These are phyloP conservation scores for Raffaelea ambrosiae DNA, from an alignment of 2,329 filamentous ascomycete genomes.

Conservation along the genomic window DNA sequence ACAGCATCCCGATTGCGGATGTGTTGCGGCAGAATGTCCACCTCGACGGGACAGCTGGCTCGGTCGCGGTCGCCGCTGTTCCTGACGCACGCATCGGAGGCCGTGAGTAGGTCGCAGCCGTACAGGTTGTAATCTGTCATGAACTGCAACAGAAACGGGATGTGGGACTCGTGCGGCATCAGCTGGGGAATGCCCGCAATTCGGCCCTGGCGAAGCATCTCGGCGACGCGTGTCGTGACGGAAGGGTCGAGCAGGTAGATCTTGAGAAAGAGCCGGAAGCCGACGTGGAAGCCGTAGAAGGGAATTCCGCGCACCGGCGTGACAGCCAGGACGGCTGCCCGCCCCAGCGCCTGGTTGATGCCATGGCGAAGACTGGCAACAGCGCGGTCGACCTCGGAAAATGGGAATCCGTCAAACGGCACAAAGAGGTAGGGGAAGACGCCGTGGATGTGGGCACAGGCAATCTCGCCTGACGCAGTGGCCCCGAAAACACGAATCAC, in stretches of 20 bases:
- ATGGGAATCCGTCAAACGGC: constrained; percentile 4
- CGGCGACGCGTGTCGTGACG: constrained; percentile 78
- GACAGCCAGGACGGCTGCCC: constrained; percentile 68
- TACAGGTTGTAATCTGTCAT: constrained; percentile 99
- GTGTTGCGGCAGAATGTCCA: constrained; percentile 81
- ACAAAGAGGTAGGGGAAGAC: constrained; percentile 95
- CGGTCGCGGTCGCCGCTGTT: constrained; percentile 52
- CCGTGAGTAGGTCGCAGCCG: constrained; percentile 81
- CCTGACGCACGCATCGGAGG: constrained; percentile 62
- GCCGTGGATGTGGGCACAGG: constrained; percentile 92
- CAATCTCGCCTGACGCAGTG: constrained; percentile 90
- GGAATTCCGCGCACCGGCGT: constrained; percentile 87
- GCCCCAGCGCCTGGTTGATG: constrained; percentile 81
- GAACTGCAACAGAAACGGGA: constrained; percentile 90
- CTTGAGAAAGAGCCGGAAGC: constrained; percentile 85
- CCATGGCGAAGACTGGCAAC: constrained; percentile 59
- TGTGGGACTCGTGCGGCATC: constrained; percentile 88
- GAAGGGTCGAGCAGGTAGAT: constrained; percentile 87
- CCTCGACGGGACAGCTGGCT: constrained; percentile 67
- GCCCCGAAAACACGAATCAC: constrained; percentile 86
- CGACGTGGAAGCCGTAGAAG: constrained; percentile 93
- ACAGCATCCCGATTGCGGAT: constrained; percentile 77
- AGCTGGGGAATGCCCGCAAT: constrained; percentile 68
- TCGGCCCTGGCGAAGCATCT: constrained; percentile 75
- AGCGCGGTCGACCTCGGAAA: constrained; percentile 3